Evolutionary conservation across 495 filamentous ascomycete genomes (phyloP).

Genomic region (Hypoxylon lienhwacheense): DNA sequence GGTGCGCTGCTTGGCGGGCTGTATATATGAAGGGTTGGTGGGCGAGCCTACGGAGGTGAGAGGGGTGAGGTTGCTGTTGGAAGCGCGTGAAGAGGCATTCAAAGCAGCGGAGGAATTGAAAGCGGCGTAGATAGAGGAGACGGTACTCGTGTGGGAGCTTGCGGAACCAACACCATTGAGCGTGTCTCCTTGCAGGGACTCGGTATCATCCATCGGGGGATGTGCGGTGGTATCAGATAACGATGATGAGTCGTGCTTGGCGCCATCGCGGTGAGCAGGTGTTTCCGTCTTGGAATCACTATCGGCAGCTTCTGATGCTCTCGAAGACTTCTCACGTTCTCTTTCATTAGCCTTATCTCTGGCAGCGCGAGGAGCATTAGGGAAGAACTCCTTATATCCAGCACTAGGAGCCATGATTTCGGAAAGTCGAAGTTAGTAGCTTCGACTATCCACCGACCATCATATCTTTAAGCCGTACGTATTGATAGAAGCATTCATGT

Average conservation of each 20-base stretch:
- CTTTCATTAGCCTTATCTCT: constrained; percentile 59
- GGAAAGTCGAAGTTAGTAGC: constrained; percentile 48
- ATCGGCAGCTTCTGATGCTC: constrained; percentile 53
- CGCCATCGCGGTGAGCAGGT: constrained; percentile 38
- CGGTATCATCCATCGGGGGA: constrained; percentile 57
- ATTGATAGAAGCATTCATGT: constrained; percentile 49
- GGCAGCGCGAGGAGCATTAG: constrained; percentile 70
- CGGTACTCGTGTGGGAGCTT: constrained; percentile 65
- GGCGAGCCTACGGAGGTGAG: constrained; percentile 77
- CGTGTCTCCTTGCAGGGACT: constrained; percentile 61
- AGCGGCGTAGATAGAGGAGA: constrained; percentile 65
- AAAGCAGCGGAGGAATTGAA: constrained; percentile 52
- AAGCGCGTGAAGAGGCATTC: constrained; percentile 50
- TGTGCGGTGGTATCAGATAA: constrained; percentile 43
- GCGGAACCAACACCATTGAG: constrained; percentile 66
- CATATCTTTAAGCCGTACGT: constrained; percentile 52
- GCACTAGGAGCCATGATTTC: constrained; percentile 76
- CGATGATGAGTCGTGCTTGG: constrained; percentile 43
- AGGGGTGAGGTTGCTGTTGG: constrained; percentile 66
- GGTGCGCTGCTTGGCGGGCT: constrained; percentile 43
- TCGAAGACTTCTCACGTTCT: constrained; percentile 46
- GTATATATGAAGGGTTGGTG: constrained; percentile 58
- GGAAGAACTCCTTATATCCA: constrained; percentile 89
- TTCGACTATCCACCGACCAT: constrained; percentile 55
- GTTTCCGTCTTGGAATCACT: constrained; percentile 45